Evolutionary conservation across 768 basidiomycete species (phyloP).

Genomic region (Boletus sp.): DNA sequence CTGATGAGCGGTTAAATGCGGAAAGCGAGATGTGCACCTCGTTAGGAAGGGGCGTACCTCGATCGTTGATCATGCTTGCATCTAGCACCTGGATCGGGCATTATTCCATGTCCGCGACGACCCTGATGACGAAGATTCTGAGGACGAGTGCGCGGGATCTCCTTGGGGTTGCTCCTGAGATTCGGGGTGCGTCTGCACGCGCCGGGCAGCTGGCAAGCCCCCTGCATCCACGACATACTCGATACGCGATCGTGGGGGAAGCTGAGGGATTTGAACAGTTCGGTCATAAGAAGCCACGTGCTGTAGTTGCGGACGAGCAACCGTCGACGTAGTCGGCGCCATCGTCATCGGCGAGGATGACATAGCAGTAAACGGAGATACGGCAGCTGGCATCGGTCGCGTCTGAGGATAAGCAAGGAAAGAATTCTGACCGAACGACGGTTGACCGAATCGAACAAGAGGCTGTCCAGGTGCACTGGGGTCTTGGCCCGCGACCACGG

Average conservation of each 20-base stretch:
- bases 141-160: not conserved
- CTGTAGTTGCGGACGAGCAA: not conserved
- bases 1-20: not conserved
- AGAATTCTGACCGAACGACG: constrained; percentile 23
- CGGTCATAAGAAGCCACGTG: constrained; percentile 9
- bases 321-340: not conserved
- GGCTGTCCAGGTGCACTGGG: constrained; percentile 1
- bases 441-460: constrained; percentile 20
- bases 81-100: constrained; percentile 7
- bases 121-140: constrained; percentile 16
- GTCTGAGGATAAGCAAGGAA: constrained; percentile 11
- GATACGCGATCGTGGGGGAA: constrained; percentile 10
- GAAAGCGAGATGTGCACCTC: not conserved
- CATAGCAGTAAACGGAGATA: constrained; percentile 10
- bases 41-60: not conserved
- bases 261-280: not conserved
- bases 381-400: not conserved
- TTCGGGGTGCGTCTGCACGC: constrained; percentile 1
- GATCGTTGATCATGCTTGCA: constrained; percentile 4
- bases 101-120: constrained; percentile 21
- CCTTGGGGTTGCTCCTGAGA: constrained; percentile 2
- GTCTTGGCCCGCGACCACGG: constrained; percentile 13
- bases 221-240: constrained; percentile 12
- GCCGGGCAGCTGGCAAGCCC: constrained; percentile 9
- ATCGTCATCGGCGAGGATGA: constrained; percentile 6